Evolutionary conservation across 1,139 yeast species (phyloP).

Genomic region (Yamadazyma triangularis): DNA sequence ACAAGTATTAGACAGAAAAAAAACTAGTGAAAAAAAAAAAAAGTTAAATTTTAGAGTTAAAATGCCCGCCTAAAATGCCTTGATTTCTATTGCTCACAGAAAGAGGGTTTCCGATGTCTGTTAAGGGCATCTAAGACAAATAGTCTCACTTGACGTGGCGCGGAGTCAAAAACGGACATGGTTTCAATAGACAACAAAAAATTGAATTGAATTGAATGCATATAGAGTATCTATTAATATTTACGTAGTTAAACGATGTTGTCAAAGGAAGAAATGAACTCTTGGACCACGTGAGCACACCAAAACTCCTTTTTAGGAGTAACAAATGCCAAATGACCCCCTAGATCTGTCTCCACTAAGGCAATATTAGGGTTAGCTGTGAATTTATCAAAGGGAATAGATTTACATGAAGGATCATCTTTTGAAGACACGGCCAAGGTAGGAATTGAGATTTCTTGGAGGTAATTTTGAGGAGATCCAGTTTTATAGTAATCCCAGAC

Average conservation of each 20-base stretch:
- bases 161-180: too few species aligned
- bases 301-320: constrained; percentile 62
- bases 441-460: constrained; percentile 60
- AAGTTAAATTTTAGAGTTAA: background rate
- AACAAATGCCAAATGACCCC: constrained; percentile 63
- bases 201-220: too few species aligned
- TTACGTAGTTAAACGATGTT: constrained; percentile 6
- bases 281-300: constrained; percentile 63
- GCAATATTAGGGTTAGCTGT: constrained; percentile 28
- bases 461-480: constrained; percentile 60
- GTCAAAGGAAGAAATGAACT: constrained; percentile 55
- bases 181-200: too few species aligned
- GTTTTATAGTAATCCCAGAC: constrained; percentile 70
- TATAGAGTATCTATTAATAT: too few species aligned
- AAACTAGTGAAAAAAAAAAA: background rate
- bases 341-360: constrained; percentile 43
- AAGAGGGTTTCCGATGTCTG: too few species aligned
- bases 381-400: constrained; percentile 26
- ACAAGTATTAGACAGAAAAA: background rate
- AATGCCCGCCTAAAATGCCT: background rate
- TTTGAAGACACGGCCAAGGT: constrained; percentile 61
- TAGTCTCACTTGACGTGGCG: too few species aligned
- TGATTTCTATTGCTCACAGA: too few species aligned
- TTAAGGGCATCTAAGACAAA: too few species aligned
- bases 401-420: constrained; percentile 78